Percentiles rank a stretch among this genome's conserved stretches.
Conservation (phyloP, 139 green algal species). For the Micromonas commoda region DNA sequence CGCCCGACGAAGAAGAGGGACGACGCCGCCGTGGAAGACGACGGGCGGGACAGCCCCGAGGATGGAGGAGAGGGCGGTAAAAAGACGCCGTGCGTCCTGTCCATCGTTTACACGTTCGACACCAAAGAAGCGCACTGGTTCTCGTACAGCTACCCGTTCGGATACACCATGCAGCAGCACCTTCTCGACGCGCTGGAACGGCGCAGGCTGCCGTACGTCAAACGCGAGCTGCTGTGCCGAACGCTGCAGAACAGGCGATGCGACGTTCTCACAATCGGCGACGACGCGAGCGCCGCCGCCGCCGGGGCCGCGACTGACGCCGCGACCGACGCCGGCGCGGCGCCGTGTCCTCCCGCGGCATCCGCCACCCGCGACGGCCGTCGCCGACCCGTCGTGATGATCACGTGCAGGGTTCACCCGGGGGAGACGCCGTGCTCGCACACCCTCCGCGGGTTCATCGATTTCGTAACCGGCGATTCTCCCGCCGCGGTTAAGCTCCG, state of each 20-base stretch:
- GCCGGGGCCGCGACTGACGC: neutral
- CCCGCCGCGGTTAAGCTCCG: slow-evolving; percentile 43
- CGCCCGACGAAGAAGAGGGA: neutral
- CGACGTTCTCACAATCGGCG: neutral
- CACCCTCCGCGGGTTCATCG: slow-evolving; percentile 55
- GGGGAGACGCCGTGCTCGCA: slow-evolving; percentile 57
- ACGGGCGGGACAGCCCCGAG: neutral
- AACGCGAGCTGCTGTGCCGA: neutral
- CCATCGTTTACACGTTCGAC: neutral
- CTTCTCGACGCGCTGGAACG: neutral
- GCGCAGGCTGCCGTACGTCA: neutral
- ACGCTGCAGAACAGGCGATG: neutral
- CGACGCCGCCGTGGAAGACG: too few species aligned
- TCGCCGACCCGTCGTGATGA: slow-evolving; percentile 37
- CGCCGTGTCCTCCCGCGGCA: too few species aligned
- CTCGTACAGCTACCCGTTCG: neutral
- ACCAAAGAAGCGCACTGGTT: neutral
- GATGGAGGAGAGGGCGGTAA: neutral
- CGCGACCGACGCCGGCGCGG: too few species aligned
- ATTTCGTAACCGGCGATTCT: slow-evolving; percentile 49
- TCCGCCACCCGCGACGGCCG: too few species aligned
- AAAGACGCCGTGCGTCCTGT: neutral
- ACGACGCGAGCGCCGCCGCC: neutral
- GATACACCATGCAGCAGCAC: neutral
- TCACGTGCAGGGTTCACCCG: slow-evolving; percentile 59